Evolutionary conservation across 139 green algal species (phyloP).

Genomic region (Pseudopediastrum boryanum): DNA sequence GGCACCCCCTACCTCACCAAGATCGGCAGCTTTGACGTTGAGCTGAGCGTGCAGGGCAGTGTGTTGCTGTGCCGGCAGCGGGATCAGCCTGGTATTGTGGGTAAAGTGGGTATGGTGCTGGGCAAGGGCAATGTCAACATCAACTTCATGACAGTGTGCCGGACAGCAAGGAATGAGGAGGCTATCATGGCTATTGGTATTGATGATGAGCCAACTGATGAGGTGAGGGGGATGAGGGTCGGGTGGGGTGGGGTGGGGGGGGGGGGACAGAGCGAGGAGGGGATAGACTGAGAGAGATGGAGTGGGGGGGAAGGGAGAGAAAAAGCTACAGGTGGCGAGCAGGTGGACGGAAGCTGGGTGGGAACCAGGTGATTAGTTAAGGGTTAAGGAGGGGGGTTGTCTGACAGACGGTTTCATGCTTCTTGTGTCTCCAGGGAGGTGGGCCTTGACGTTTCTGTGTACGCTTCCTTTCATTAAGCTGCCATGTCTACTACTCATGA

Average conservation of each 20-base stretch:
- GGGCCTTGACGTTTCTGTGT: too few species aligned
- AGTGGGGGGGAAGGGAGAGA: neutral
- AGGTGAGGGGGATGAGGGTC: neutral
- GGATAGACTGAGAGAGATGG: neutral
- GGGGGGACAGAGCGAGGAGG: too few species aligned
- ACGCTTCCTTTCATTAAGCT: too few species aligned
- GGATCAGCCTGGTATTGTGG: constrained; percentile 95
- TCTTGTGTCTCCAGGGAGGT: too few species aligned
- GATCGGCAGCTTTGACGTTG: constrained; percentile 87
- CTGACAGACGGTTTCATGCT: neutral
- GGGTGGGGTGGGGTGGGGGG: neutral
- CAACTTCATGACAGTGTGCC: constrained; percentile 90
- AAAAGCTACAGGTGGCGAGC: neutral
- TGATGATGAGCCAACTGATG: constrained; percentile 58
- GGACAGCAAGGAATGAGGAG: constrained; percentile 45
- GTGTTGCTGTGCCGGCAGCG: constrained; percentile 65
- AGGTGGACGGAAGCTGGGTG: neutral
- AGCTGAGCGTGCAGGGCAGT: constrained; percentile 66
- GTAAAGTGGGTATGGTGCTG: constrained; percentile 75
- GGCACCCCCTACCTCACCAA: constrained; percentile 80
- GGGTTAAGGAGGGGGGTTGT: neutral
- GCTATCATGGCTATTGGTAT: constrained; percentile 97
- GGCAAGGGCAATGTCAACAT: constrained; percentile 87
- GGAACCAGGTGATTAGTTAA: neutral
- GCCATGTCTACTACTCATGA: too few species aligned